These are phyloP conservation scores for Solanum bulbocastanum DNA, from an alignment of 257 asterid species.

Conservation along the genomic window DNA sequence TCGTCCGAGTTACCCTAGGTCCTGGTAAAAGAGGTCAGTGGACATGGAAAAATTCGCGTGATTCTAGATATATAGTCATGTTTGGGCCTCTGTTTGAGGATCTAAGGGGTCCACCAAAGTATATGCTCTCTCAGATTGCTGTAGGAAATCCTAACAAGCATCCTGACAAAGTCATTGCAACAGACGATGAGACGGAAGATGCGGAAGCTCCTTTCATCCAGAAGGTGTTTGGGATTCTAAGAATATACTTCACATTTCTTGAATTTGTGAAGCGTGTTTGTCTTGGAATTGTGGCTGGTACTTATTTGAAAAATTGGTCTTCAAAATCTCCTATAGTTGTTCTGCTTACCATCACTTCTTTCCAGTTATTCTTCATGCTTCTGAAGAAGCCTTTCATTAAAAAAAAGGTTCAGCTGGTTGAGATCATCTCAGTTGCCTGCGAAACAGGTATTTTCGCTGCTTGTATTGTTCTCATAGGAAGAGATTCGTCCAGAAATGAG, in stretches of 20 bases:
- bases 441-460: conserved; percentile 46
- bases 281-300: conserved; percentile 64
- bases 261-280: conserved; percentile 49
- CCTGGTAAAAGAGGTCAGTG: conserved; percentile 98
- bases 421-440: conserved; percentile 54
- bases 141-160: conserved; percentile 31
- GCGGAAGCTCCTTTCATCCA: conserved; percentile 90
- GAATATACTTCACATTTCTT: conserved; percentile 72
- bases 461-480: conserved; percentile 38
- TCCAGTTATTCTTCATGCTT: conserved; percentile 88
- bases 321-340: conserved; percentile 39
- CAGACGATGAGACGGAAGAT: conserved; percentile 87
- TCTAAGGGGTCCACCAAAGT: conserved; percentile 91
- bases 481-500: conserved; percentile 30
- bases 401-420: conserved; percentile 76
- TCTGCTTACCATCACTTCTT: conserved; percentile 49
- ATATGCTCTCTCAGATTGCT: conserved; percentile 81
- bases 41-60: conserved; percentile 69
- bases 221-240: conserved; percentile 71
- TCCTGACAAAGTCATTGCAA: conserved; percentile 53
- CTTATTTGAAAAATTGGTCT: conserved; percentile 43
- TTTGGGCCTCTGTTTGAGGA: conserved; percentile 91
- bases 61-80: conserved; percentile 31
- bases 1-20: conserved; percentile 73
- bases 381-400: conserved; percentile 90